phyloP scores from a whole-genome alignment of 1,284 basidiomycete genomes.

The Fomitopsis schrenkii region DNA sequence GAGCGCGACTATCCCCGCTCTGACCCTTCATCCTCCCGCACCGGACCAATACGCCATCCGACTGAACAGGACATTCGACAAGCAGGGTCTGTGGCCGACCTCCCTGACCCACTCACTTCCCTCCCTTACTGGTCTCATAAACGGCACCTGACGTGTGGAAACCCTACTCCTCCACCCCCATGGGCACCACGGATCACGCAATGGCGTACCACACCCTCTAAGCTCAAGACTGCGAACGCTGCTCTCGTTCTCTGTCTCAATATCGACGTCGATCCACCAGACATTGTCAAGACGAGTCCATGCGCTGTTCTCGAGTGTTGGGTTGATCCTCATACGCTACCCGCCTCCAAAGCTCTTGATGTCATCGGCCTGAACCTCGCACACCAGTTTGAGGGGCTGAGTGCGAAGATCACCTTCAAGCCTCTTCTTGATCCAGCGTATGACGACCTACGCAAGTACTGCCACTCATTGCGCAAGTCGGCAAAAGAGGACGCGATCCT shows the following conservation, averaged over 20 bases:
- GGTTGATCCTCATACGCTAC: slow-evolving; percentile 93
- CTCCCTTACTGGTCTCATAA: slow-evolving; percentile 81
- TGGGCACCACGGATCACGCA: slow-evolving; percentile 63
- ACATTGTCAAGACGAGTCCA: slow-evolving; percentile 95
- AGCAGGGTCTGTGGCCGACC: slow-evolving; percentile 35
- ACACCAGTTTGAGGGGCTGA: slow-evolving; percentile 95
- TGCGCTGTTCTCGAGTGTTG: slow-evolving; percentile 96
- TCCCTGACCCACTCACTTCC: slow-evolving; percentile 52
- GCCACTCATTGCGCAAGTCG: slow-evolving; percentile 79
- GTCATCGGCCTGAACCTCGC: slow-evolving; percentile 90
- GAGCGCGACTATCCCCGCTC: slow-evolving; percentile 43
- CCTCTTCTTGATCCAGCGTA: slow-evolving; percentile 92
- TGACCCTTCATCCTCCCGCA: slow-evolving; percentile 39
- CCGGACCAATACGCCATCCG: slow-evolving; percentile 25
- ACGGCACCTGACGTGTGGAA: slow-evolving; percentile 85
- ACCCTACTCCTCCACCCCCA: slow-evolving; percentile 65
- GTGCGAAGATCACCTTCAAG: slow-evolving; percentile 88
- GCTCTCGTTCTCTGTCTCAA: slow-evolving; percentile 96
- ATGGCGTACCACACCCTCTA: slow-evolving; percentile 80
- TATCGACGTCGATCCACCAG: slow-evolving; percentile 97
- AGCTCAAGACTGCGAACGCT: slow-evolving; percentile 88
- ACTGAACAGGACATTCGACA: slow-evolving; percentile 30
- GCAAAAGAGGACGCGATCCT: slow-evolving; percentile 94
- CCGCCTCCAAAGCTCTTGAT: slow-evolving; percentile 84
- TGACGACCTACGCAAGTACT: slow-evolving; percentile 92